Percentiles rank a stretch among this genome's conserved stretches.
Evolutionary conservation across 2,329 filamentous ascomycete genomes (phyloP).

Genomic region (Mycocentrospora acerina): DNA sequence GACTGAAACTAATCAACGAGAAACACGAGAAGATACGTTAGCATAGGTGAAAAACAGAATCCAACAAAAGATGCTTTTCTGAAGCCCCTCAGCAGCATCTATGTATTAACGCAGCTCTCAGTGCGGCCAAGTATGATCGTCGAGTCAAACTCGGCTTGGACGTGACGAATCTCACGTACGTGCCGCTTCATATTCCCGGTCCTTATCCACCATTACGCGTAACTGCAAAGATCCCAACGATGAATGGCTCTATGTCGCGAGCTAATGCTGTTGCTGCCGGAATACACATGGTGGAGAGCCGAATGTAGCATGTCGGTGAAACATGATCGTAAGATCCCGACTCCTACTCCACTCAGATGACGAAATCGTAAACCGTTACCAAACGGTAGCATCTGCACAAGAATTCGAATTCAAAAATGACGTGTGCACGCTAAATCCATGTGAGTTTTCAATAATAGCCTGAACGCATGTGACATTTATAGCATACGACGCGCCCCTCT

Average conservation of each 20-base stretch:
- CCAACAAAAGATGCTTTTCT: no score
- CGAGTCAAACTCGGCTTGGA: no score
- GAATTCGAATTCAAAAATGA: no score
- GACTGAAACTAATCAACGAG: not conserved
- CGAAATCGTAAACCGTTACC: not conserved
- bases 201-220: slow-evolving; percentile 22
- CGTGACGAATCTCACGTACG: slow-evolving; percentile 11
- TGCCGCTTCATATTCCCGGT: slow-evolving; percentile 6
- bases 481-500: no score
- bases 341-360: slow-evolving; percentile 6
- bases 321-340: slow-evolving; percentile 21
- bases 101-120: slow-evolving; percentile 3
- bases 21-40: not conserved
- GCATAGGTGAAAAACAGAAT: not conserved
- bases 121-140: slow-evolving; percentile 10
- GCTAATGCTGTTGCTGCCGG: slow-evolving; percentile 10
- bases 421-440: no score
- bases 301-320: slow-evolving; percentile 27
- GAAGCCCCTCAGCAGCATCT: slow-evolving; percentile 1
- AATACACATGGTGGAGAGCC: slow-evolving; percentile 32
- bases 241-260: slow-evolving; percentile 16
- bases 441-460: no score
- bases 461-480: no score
- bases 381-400: no score
- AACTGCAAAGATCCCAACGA: slow-evolving; percentile 13